phyloP scores from a whole-genome alignment of 495 filamentous ascomycete species.

The Cercophora scortea region DNA sequence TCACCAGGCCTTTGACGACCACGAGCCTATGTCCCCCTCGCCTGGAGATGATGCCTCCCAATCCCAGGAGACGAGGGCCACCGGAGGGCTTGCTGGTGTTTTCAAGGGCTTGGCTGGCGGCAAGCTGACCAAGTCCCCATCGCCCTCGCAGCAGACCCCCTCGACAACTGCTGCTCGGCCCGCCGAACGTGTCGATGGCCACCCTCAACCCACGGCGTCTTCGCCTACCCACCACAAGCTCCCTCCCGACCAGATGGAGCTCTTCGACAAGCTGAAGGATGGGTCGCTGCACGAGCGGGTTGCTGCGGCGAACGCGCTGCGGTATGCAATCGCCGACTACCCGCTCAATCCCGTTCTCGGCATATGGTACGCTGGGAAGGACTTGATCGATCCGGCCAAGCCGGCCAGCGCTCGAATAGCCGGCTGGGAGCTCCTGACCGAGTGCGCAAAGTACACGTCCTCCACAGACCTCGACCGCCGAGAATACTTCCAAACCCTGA shows the following conservation, averaged over 20 bases:
- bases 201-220: conserved; percentile 4
- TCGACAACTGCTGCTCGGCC: conserved; percentile 14
- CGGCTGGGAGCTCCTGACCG: conserved; percentile 55
- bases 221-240: conserved; percentile 20
- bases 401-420: conserved; percentile 43
- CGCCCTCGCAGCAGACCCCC: conserved; percentile 22
- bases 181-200: conserved; percentile 24
- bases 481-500: conserved; percentile 55
- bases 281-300: conserved; percentile 44
- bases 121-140: conserved; percentile 36
- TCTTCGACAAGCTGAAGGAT: conserved; percentile 35
- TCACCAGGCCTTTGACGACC: conserved; percentile 31
- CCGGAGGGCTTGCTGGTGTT: conserved; percentile 46
- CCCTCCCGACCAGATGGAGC: conserved; percentile 34
- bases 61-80: conserved; percentile 38
- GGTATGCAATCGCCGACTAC: conserved; percentile 47
- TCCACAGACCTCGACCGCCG: conserved; percentile 57
- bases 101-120: conserved; percentile 47
- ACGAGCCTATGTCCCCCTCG: conserved; percentile 47
- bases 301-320: conserved; percentile 47
- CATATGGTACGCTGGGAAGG: conserved; percentile 58
- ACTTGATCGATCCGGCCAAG: conserved; percentile 52
- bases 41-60: conserved; percentile 42
- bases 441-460: conserved; percentile 53
- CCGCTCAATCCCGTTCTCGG: conserved; percentile 47